A percentile compares a stretch with the other conserved stretches of the same genome.
Evolutionary conservation across 352 stramenopile species (phyloP).

Genomic region (Pythium brassicae): DNA sequence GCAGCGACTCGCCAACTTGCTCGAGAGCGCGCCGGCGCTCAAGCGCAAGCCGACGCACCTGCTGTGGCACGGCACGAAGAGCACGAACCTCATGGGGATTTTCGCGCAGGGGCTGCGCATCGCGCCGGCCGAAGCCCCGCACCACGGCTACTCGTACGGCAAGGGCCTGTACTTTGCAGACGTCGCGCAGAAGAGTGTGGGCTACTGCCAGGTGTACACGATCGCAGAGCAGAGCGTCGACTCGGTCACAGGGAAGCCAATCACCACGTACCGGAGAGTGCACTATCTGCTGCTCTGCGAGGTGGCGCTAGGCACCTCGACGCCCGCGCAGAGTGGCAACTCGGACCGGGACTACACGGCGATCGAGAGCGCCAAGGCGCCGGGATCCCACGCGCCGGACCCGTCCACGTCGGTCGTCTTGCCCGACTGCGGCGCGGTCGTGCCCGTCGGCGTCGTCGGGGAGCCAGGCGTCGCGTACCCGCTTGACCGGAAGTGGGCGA

Average conservation of each 20-base stretch:
- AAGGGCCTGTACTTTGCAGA: constrained; percentile 90
- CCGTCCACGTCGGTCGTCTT: constrained; percentile 1
- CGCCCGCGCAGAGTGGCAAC: not conserved
- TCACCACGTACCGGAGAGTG: constrained; percentile 3
- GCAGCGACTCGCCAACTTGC: constrained; percentile 35
- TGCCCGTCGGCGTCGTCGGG: not conserved
- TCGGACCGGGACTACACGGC: not conserved
- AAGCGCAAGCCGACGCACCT: constrained; percentile 46
- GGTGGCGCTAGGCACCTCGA: constrained; percentile 44
- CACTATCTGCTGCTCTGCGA: constrained; percentile 47
- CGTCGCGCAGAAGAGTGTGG: constrained; percentile 72
- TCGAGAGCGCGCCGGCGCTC: constrained; percentile 29
- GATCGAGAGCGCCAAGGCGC: constrained; percentile 1
- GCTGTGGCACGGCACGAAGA: constrained; percentile 79
- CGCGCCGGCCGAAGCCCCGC: constrained; percentile 71
- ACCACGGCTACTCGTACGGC: constrained; percentile 82
- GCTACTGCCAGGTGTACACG: constrained; percentile 49
- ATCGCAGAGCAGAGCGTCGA: not conserved
- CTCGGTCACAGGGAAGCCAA: not conserved
- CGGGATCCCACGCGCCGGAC: not conserved
- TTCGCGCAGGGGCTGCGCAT: constrained; percentile 75
- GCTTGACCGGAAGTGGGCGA: constrained; percentile 1
- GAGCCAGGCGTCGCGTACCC: constrained; percentile 5
- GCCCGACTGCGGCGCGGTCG: constrained; percentile 1
- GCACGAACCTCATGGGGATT: constrained; percentile 80